Evolutionary conservation across 2,329 filamentous ascomycete genomes (phyloP), one percentile per base, ranked within the genome.

Genomic region (Geosmithia putterillii): DNA sequence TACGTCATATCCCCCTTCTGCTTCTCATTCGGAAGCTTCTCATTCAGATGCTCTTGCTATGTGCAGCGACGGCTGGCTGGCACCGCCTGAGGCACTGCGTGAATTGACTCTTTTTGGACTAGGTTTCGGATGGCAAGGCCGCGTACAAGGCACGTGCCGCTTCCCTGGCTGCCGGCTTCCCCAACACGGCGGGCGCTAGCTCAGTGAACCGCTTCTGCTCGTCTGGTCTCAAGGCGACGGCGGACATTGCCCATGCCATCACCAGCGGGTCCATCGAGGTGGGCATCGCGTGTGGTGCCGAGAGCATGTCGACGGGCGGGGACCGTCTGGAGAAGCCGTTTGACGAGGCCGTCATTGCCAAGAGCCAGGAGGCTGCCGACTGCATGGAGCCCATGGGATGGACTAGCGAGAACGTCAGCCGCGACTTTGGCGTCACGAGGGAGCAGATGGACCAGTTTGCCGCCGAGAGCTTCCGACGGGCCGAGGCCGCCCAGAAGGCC

Each of bases 311-410:
- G 5, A 63, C 69, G 5, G 79, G 79, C 46, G 83, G 82, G 42
- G 86, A 89, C 59, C 64, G 73, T 19, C 71, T 87, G 34, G 76
- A 80, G 38, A 64, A 76, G 49, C 81, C 84, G 4, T 92, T 95
- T 64, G 81, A 87, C 61, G 79, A 83, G 50, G 79, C 82, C 49
- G 79, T 96, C 47, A 67, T 86, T 40, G 60, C 67, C 52, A 67
- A 73, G 56, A 83, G 74, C 66, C 83, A 87, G 59, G 86, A 95
- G 58, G 76, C 87, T 1, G 64, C 64, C 40, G 90, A 96, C 67
- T 92, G 88, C 72, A 78, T 90, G 78, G 78, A 88, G 73, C 85
- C 90, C 51, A 98, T 98, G 92, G 92, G 92, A 19, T 94, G 94
- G 77, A 98, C 92, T 3, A 90, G 83, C 46, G 92, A 98, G 71